These are phyloP conservation scores for Schoenoplectus triqueter DNA, from an alignment of 202 grass and related monocot genomes.

Conservation along the genomic window DNA sequence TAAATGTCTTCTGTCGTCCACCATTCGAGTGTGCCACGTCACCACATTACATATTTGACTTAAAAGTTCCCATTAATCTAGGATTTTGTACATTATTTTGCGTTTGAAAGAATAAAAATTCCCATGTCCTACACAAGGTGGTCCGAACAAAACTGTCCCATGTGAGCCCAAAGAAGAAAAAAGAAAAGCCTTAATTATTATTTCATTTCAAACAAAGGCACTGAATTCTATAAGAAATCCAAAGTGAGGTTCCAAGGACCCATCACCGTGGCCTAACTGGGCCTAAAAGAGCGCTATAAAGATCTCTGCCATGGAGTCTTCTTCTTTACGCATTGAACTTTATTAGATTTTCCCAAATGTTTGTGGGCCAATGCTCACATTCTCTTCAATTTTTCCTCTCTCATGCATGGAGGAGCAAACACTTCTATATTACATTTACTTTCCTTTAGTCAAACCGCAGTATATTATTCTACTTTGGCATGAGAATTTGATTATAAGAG, in stretches of 20 bases:
- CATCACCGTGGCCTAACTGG: conserved; percentile 27
- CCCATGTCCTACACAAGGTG: background rate
- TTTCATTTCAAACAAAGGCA: conserved; percentile 3
- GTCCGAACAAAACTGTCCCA: conserved; percentile 8
- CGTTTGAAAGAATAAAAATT: background rate
- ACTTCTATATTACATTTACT: no score
- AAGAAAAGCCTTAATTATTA: background rate
- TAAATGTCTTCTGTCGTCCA: no score
- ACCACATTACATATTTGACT: no score
- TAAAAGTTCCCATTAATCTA: no score
- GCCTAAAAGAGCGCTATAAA: background rate
- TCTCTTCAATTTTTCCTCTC: background rate
- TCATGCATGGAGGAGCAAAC: no score
- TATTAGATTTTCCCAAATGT: background rate
- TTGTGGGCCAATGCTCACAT: conserved; percentile 23
- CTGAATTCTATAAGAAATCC: conserved; percentile 22
- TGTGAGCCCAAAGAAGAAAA: background rate
- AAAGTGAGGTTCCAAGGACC: conserved; percentile 28
- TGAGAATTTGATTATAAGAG: background rate
- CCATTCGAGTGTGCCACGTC: no score
- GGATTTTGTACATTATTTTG: background rate
- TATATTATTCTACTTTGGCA: background rate
- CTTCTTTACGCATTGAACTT: conserved; percentile 27
- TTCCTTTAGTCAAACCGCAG: background rate
- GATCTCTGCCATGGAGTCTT: conserved; percentile 15